Base-by-base conservation (phyloP, 1,284 basidiomycete genomes). In the Boletus sp. region DNA sequence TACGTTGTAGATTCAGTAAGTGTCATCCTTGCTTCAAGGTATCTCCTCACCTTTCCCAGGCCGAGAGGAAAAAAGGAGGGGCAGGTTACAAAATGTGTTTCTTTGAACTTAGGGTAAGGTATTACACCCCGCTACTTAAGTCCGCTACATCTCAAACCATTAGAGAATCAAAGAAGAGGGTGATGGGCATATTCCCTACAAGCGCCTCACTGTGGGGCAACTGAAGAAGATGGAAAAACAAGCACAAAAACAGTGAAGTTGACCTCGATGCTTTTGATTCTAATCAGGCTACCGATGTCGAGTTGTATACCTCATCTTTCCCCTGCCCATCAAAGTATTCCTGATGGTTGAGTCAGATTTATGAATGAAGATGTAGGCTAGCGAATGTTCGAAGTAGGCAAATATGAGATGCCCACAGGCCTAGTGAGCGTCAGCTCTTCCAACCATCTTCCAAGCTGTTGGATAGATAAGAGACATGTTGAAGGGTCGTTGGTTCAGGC, bases 1-100 rank as follows among this genome's bases (percentile, higher is more conserved):
- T 76, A 76, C 46, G 47, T 56, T 13, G 73, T 76, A 0, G 65
- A 66, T 20, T 51, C 45, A 1, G 63, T 66, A 10, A 25, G 52
- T 51, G 10, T 2, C 16, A 37, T 25, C 4, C 14, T 40, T 49
- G 12, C 5, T 8, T 29, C 30, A 12, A 2, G 5, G 2, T 2
- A 20, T 22, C 8, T 29, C 41, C 42, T 52, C 26, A 55, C 33
- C n/a, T 12, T 41, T 10, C 2, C 4, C 23, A 65, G 62, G 54
- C 52, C 5, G 19, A 27, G 29, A 46, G 45, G 51, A 37, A 8
- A 17, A 0, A 0, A 4, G 66, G 62, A 2, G 60, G 55, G 38
- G 39, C 25, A 22, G 53, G 55, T 2, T 56, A 22, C 41, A 1
- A 34, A 0, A 64, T 68, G 64, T 65, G 63, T 35, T 55, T 60